Conservation (phyloP, 2,329 filamentous ascomycete species). For the Fusarium pseudocircinatum region DNA sequence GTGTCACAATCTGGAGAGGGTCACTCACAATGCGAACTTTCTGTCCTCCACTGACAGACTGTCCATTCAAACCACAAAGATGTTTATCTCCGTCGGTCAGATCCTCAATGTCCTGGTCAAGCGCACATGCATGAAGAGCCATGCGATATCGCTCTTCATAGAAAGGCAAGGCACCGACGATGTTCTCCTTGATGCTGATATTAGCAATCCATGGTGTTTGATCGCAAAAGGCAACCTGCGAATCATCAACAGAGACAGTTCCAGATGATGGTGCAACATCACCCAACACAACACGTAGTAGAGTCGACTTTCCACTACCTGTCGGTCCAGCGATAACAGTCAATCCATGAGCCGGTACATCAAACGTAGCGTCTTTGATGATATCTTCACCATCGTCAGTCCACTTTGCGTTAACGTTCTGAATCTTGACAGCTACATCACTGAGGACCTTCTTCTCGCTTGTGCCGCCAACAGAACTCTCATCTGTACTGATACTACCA, state of each 20-base stretch:
- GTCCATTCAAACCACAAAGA: neutral
- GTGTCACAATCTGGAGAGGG: rapidly evolving
- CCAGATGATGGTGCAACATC: neutral
- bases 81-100: neutral
- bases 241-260: neutral
- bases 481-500: neutral
- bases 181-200: neutral
- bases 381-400: neutral
- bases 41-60: neutral
- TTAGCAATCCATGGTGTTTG: neutral
- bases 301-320: neutral
- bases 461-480: neutral
- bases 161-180: neutral
- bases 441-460: neutral
- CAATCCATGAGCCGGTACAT: neutral
- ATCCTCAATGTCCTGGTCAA: neutral
- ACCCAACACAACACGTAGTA: neutral
- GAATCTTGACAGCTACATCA: neutral
- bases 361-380: neutral
- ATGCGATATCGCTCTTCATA: neutral
- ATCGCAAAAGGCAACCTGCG: neutral
- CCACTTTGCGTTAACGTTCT: neutral
- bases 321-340: neutral
- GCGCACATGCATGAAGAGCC: neutral
- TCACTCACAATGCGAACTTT: neutral